Evolutionary conservation across 768 basidiomycete species (phyloP), one percentile per base, ranked within the genome.

Genomic region (Lactarius vividus): DNA sequence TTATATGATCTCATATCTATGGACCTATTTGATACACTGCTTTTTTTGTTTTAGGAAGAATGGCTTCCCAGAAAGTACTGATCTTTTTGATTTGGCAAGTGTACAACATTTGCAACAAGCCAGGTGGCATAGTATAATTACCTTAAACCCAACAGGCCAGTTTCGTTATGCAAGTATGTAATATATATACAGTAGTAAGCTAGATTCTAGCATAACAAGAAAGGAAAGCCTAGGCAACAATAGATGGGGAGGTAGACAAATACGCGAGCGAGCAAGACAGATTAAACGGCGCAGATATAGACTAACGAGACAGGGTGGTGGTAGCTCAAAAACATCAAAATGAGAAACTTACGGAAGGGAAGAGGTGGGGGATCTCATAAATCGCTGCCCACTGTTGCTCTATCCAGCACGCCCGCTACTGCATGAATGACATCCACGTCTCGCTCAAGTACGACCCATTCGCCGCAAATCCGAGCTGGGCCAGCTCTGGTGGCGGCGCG

Each of bases 361-460:
- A 31, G 35, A 33, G 15, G 35, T 35, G 13, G 13, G 35, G 29
- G 18, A n/a, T 8, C 20, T 16, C 26, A 15, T 16, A 31, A 7
- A 20, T 26, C 39, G 59, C 56, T 40, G 54, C 26, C 42, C 33
- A 23, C 35, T 35, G 26, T 44, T 44, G 20, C 28, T 56, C 69
- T 70, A 65, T 78, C 79, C 37, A 82, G 72, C 66, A 79, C 77
- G 2, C 84, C 83, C 9, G 82, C 28, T 86, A 83, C 28, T 82
- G 81, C 84, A 87, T 84, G 70, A 87, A 86, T 31, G 81, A 82
- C 62, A 81, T 81, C 86, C 86, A 87, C 31, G 83, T 76, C 71
- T 84, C 83, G 57, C 84, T 84, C 39, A 86, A 71, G 46, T 83
- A 75, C 53, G 83, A 83, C 10, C 62, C 61, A 65, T 82, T 82